These are phyloP conservation scores for Geotrichum phurueaensis DNA, from an alignment of 1,139 yeast species.

Conservation along the genomic window DNA sequence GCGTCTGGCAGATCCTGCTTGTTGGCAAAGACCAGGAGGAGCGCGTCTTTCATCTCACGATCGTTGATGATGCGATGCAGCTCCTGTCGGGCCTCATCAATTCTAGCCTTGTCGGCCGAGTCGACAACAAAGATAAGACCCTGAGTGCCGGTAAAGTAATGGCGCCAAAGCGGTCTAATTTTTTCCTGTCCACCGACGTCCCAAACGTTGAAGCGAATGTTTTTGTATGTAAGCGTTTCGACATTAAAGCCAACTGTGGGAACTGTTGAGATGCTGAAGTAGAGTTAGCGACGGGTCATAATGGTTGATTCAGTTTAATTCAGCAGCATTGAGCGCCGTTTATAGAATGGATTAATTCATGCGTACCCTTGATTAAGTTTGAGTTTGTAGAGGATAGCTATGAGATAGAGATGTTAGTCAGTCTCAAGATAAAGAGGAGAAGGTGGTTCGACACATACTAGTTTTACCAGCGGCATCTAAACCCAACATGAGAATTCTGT, in stretches of 20 bases:
- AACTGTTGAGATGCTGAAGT: slow-evolving; percentile 60
- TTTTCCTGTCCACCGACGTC: slow-evolving; percentile 96
- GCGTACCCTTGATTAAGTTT: slow-evolving; percentile 58
- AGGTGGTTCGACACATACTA: slow-evolving; percentile 39
- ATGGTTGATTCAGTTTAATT: not conserved
- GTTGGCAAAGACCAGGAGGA: slow-evolving; percentile 80
- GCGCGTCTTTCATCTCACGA: slow-evolving; percentile 74
- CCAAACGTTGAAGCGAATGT: slow-evolving; percentile 90
- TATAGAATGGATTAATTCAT: not conserved
- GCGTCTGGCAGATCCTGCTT: slow-evolving; percentile 88
- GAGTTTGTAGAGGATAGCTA: slow-evolving; percentile 59
- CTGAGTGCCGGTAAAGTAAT: slow-evolving; percentile 87
- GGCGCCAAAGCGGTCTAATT: slow-evolving; percentile 89
- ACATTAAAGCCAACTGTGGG: slow-evolving; percentile 96
- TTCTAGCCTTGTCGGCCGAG: slow-evolving; percentile 62
- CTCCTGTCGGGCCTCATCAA: slow-evolving; percentile 75
- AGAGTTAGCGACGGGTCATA: slow-evolving; percentile 1
- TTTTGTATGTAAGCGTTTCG: slow-evolving; percentile 83
- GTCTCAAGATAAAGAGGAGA: not conserved
- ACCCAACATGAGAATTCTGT: slow-evolving; percentile 79
- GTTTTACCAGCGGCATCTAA: slow-evolving; percentile 92
- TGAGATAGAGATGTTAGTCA: not conserved
- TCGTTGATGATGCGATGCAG: slow-evolving; percentile 69
- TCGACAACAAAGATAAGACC: slow-evolving; percentile 93
- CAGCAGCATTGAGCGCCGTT: not conserved